These are phyloP conservation scores for Artemisia argyi DNA, from an alignment of 129 eudicot species.

Conservation along the genomic window DNA sequence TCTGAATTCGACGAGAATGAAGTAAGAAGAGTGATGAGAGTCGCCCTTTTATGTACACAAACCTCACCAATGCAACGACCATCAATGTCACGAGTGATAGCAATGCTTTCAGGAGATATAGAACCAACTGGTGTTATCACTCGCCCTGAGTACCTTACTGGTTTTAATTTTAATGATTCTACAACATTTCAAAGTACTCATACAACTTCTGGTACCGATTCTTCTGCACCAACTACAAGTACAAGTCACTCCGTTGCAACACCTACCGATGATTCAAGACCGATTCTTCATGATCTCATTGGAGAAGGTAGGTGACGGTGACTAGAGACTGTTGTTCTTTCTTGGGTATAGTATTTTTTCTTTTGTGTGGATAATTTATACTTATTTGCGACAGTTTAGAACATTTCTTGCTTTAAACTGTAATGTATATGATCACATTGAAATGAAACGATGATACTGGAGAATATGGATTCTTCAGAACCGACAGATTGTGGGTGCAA, in stretches of 20 bases:
- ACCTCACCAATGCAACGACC: slow-evolving; percentile 65
- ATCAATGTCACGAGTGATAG: slow-evolving; percentile 85
- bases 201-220: slow-evolving; percentile 14
- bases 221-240: neutral
- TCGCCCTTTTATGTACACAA: slow-evolving; percentile 79
- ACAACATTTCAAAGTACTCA: slow-evolving; percentile 33
- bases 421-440: too few relatives aligned
- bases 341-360: too few relatives aligned
- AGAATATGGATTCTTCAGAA: too few relatives aligned
- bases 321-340: too few relatives aligned
- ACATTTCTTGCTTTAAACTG: too few relatives aligned
- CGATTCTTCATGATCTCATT: slow-evolving; percentile 30
- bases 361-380: too few relatives aligned
- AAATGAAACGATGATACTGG: too few relatives aligned
- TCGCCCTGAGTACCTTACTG: slow-evolving; percentile 63
- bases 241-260: slow-evolving; percentile 1
- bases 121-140: slow-evolving; percentile 47
- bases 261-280: slow-evolving; percentile 15
- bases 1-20: slow-evolving; percentile 45
- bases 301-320: slow-evolving; percentile 33
- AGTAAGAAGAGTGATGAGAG: slow-evolving; percentile 46
- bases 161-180: slow-evolving; percentile 54
- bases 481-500: too few relatives aligned
- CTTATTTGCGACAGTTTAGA: too few relatives aligned
- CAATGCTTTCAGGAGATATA: slow-evolving; percentile 72